Percentiles rank a stretch among this genome's conserved stretches.
Conservation (phyloP, 371 early-diverging fungal genomes). For the Mucor indicus region DNA sequence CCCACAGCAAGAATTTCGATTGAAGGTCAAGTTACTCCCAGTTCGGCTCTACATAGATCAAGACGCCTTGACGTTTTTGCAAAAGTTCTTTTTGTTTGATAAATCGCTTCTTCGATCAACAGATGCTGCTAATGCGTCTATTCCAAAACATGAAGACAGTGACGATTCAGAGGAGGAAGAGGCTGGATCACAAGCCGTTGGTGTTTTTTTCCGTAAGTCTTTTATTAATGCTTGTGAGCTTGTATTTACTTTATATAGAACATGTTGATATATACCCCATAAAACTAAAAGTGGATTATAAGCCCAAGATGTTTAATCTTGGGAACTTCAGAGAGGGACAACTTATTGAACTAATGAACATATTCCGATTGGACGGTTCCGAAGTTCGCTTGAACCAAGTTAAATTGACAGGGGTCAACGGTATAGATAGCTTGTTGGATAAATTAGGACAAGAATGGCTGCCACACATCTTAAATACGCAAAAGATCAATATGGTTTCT, state of each 20-base stretch:
- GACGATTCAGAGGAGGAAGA: background rate
- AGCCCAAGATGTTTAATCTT: slow-evolving; percentile 88
- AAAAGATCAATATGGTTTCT: slow-evolving; percentile 83
- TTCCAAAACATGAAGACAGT: background rate
- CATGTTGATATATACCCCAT: slow-evolving; percentile 73
- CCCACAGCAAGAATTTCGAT: slow-evolving; percentile 54
- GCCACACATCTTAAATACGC: slow-evolving; percentile 86
- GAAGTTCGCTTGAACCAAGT: slow-evolving; percentile 78
- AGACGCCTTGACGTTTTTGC: slow-evolving; percentile 85
- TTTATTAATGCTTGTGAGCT: background rate
- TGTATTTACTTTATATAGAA: slow-evolving; percentile 33
- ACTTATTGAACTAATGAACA: slow-evolving; percentile 86
- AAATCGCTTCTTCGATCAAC: slow-evolving; percentile 29
- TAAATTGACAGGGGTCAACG: slow-evolving; percentile 72
- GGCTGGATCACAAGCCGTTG: slow-evolving; percentile 1
- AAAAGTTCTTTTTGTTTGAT: slow-evolving; percentile 73
- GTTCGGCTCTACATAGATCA: slow-evolving; percentile 90
- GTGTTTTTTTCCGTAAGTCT: slow-evolving; percentile 66
- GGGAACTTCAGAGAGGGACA: slow-evolving; percentile 71
- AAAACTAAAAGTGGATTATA: slow-evolving; percentile 90
- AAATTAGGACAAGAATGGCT: slow-evolving; percentile 77
- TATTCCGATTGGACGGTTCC: slow-evolving; percentile 90
- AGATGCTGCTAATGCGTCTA: slow-evolving; percentile 21
- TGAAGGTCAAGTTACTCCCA: slow-evolving; percentile 72
- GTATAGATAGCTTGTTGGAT: slow-evolving; percentile 57